phyloP scores from a whole-genome alignment of 2,329 filamentous ascomycete species.

The Penicillium rolfsii region DNA sequence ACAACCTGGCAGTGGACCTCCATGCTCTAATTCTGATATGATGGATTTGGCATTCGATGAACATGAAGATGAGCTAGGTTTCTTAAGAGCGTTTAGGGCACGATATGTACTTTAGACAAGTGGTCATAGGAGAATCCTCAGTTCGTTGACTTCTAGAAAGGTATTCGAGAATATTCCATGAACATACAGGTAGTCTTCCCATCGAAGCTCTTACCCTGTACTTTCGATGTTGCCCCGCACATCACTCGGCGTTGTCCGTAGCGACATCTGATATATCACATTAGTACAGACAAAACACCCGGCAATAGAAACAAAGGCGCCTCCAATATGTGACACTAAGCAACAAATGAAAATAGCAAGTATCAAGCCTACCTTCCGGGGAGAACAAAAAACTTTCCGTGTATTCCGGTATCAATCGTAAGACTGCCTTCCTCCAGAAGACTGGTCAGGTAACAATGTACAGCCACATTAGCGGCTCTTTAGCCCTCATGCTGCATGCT shows the following conservation, averaged over 20 bases:
- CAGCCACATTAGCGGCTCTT: neutral
- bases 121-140: neutral
- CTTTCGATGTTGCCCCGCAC: slow-evolving; percentile 1
- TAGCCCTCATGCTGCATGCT: neutral
- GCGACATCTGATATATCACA: slow-evolving; percentile 1
- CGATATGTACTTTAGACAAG: slow-evolving; percentile 20
- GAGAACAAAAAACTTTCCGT: neutral
- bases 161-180: neutral
- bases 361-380: neutral
- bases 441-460: neutral
- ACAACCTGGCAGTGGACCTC: neutral
- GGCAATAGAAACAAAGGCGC: neutral
- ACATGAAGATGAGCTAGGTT: slow-evolving; percentile 13
- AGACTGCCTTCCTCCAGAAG: neutral
- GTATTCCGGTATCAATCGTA: neutral
- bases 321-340: neutral
- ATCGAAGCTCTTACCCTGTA: neutral
- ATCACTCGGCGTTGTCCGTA: neutral
- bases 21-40: neutral
- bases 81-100: slow-evolving; percentile 23
- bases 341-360: neutral
- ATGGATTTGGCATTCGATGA: slow-evolving; percentile 4
- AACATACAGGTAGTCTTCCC: neutral
- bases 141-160: neutral
- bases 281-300: neutral